These are phyloP conservation scores for Entomortierella lignicola DNA, from an alignment of 192 early-diverging fungal genomes.

Conservation along the genomic window DNA sequence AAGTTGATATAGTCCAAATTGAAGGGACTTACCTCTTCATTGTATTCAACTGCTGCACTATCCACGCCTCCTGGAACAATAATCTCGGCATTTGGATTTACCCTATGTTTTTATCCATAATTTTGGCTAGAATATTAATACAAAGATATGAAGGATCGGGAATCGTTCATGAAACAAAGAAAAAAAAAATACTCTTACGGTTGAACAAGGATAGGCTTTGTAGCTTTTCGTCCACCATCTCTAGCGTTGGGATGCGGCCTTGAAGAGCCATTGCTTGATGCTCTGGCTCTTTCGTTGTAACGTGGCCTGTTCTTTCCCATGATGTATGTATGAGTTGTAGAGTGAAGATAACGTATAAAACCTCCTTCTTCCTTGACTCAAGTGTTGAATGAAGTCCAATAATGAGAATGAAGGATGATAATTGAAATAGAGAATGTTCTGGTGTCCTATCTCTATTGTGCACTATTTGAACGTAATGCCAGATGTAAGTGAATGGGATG, in stretches of 20 bases:
- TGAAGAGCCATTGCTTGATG: slow-evolving; percentile 57
- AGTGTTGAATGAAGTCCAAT: no score
- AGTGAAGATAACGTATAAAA: not conserved
- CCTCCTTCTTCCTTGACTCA: not conserved
- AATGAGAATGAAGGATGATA: no score
- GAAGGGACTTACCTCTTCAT: slow-evolving; percentile 31
- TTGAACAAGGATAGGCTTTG: slow-evolving; percentile 29
- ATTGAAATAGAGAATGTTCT: no score
- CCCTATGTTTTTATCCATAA: slow-evolving; percentile 6
- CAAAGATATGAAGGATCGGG: no score
- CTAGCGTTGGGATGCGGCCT: slow-evolving; percentile 62
- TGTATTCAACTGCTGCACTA: slow-evolving; percentile 18
- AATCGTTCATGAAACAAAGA: not conserved
- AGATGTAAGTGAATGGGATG: no score
- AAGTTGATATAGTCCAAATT: no score
- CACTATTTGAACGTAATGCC: no score
- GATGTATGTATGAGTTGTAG: not conserved
- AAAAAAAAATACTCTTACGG: slow-evolving; percentile 2
- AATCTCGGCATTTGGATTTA: slow-evolving; percentile 49
- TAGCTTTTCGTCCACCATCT: slow-evolving; percentile 59
- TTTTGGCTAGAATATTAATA: no score
- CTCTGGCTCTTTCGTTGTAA: slow-evolving; percentile 67
- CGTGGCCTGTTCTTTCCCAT: slow-evolving; percentile 68
- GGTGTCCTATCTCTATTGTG: no score
- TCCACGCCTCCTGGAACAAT: slow-evolving; percentile 33